Conservation (phyloP, 2,329 filamentous ascomycete genomes). For the Neopestalotiopsis clavispora region DNA sequence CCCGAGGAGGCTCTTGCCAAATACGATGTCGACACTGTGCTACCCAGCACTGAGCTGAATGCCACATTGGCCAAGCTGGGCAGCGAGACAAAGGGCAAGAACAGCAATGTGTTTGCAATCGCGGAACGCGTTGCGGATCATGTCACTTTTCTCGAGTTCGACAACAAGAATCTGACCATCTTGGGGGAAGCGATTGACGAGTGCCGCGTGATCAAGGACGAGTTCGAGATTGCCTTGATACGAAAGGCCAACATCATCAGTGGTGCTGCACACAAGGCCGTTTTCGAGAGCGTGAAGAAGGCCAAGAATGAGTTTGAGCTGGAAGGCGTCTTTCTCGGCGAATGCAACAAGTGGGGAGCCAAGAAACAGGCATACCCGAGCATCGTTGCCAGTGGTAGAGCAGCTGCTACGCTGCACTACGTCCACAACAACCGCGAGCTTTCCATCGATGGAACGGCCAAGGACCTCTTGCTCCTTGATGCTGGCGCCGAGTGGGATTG, state of each 20-base stretch:
- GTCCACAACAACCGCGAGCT: constrained; percentile 77
- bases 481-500: constrained; percentile 79
- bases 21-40: constrained; percentile 84
- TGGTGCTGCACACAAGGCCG: constrained; percentile 67
- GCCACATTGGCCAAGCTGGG: constrained; percentile 65
- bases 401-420: constrained; percentile 88
- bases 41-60: constrained; percentile 76
- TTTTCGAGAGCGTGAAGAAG: constrained; percentile 63
- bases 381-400: constrained; percentile 81
- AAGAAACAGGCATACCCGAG: constrained; percentile 86
- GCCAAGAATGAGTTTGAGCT: constrained; percentile 83
- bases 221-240: constrained; percentile 76
- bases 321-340: constrained; percentile 78
- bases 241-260: constrained; percentile 74
- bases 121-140: constrained; percentile 75
- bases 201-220: constrained; percentile 73
- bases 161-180: constrained; percentile 61
- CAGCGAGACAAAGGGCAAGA: constrained; percentile 33
- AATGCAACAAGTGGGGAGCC: constrained; percentile 75
- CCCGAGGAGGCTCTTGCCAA: constrained; percentile 73
- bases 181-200: constrained; percentile 70
- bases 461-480: constrained; percentile 83
- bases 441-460: constrained; percentile 48
- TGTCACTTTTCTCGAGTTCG: constrained; percentile 74
- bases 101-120: constrained; percentile 74